These are phyloP conservation scores for Kodamaea neixiangensis DNA, from an alignment of 805 yeast species.

Conservation along the genomic window DNA sequence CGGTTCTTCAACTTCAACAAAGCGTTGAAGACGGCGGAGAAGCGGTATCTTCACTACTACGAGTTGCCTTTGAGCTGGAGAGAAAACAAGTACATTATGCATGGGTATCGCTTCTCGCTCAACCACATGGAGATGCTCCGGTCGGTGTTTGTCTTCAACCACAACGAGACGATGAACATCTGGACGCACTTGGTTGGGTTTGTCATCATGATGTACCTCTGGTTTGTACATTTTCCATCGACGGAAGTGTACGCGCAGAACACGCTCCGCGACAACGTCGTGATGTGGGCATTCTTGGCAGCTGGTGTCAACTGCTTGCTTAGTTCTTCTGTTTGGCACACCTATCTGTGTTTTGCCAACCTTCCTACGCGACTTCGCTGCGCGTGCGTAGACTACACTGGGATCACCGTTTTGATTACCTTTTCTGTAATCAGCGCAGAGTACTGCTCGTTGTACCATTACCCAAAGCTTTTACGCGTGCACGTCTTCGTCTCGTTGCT, in stretches of 20 bases:
- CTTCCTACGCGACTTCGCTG: constrained; percentile 64
- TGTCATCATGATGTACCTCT: constrained; percentile 54
- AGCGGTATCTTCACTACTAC: constrained; percentile 69
- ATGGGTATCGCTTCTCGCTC: constrained; percentile 82
- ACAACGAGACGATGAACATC: constrained; percentile 89
- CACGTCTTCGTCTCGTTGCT: constrained; percentile 62
- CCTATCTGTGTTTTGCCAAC: constrained; percentile 77
- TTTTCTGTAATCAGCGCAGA: constrained; percentile 88
- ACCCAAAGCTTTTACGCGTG: constrained; percentile 47
- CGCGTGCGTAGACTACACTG: constrained; percentile 95
- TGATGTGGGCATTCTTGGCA: constrained; percentile 62
- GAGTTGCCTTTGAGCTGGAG: constrained; percentile 93
- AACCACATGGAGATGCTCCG: constrained; percentile 59
- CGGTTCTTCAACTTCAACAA: constrained; percentile 44
- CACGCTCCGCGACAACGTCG: constrained; percentile 47
- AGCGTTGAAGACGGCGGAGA: constrained; percentile 57
- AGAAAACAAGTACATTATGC: constrained; percentile 80
- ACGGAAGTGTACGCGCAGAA: constrained; percentile 49
- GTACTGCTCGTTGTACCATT: constrained; percentile 70
- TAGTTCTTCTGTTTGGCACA: constrained; percentile 88
- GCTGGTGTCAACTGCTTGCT: constrained; percentile 77
- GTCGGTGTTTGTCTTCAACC: constrained; percentile 60
- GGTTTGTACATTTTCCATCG: constrained; percentile 62
- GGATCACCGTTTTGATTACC: constrained; percentile 86
- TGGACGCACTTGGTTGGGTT: constrained; percentile 90